Evolutionary conservation across 306 rosid species (phyloP).

Genomic region (Sphenostylis stenocarpa): DNA sequence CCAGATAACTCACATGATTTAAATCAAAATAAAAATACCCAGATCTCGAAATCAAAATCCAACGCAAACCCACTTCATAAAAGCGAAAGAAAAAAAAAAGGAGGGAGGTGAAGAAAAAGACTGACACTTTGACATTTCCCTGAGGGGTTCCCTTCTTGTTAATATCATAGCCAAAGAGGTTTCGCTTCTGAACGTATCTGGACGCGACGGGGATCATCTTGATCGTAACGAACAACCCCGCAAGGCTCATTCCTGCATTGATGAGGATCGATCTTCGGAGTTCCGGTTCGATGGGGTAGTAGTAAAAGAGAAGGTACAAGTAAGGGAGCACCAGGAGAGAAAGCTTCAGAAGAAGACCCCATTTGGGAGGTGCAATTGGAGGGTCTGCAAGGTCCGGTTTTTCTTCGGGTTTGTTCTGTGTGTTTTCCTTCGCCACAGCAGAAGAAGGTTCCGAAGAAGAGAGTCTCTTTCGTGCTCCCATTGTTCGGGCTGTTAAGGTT

Average conservation of each 20-base stretch:
- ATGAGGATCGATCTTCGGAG: constrained; percentile 69
- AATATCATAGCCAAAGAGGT: constrained; percentile 84
- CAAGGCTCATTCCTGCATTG: constrained; percentile 73
- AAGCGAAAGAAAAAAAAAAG: background rate
- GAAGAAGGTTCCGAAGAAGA: constrained; percentile 36
- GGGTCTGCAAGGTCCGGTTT: constrained; percentile 37
- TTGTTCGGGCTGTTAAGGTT: constrained; percentile 30
- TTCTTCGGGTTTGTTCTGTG: constrained; percentile 16
- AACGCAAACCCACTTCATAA: background rate
- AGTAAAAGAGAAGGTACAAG: constrained; percentile 62
- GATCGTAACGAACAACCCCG: constrained; percentile 58
- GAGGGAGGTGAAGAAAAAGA: background rate
- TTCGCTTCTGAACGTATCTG: constrained; percentile 69
- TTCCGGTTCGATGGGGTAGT: constrained; percentile 55
- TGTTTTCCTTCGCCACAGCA: constrained; percentile 19
- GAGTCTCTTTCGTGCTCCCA: constrained; percentile 82
- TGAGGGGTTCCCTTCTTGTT: constrained; percentile 87
- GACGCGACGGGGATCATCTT: constrained; percentile 87
- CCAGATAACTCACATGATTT: background rate
- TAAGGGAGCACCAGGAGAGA: constrained; percentile 60
- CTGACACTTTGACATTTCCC: constrained; percentile 87
- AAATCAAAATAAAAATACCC: background rate
- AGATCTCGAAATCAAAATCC: constrained; percentile 32
- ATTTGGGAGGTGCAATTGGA: constrained; percentile 73
- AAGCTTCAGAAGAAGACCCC: constrained; percentile 63